These are phyloP conservation scores for Sesbania bispinosa DNA, from an alignment of 306 rosid genomes.

Conservation along the genomic window DNA sequence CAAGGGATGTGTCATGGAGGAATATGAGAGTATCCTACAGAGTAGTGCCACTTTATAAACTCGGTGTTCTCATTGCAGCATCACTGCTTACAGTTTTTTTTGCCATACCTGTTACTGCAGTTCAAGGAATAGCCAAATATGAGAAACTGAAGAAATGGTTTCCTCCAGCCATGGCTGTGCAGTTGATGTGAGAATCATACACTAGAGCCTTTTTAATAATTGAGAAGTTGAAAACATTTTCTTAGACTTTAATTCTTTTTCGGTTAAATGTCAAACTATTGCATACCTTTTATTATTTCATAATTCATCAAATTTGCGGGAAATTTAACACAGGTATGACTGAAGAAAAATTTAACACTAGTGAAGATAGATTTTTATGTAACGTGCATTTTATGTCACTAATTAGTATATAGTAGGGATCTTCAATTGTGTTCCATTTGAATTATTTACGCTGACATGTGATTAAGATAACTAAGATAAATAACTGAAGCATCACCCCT, in stretches of 20 bases:
- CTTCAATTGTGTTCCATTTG: not conserved
- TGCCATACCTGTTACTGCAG: conserved; percentile 86
- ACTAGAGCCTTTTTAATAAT: not conserved
- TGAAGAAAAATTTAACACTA: not conserved
- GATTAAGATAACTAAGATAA: not conserved
- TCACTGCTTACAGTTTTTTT: conserved; percentile 78
- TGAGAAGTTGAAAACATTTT: not conserved
- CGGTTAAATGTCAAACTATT: not conserved
- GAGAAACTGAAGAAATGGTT: conserved; percentile 90
- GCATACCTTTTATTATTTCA: not conserved
- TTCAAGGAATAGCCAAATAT: conserved; percentile 90
- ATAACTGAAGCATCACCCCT: not conserved
- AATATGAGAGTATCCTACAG: conserved; percentile 59
- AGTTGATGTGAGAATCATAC: conserved; percentile 61
- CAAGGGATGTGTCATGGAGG: conserved; percentile 94
- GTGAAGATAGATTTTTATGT: not conserved
- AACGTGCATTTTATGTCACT: not conserved
- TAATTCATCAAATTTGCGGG: not conserved
- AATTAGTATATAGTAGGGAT: not conserved
- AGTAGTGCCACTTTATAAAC: conserved; percentile 54
- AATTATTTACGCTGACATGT: not conserved
- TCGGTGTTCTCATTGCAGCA: conserved; percentile 66
- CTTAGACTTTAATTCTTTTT: not conserved
- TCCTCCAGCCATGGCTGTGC: conserved; percentile 87
- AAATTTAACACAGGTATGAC: not conserved